These are phyloP conservation scores for Curvularia verruculosa DNA, from an alignment of 2,329 filamentous ascomycete species.

Conservation along the genomic window DNA sequence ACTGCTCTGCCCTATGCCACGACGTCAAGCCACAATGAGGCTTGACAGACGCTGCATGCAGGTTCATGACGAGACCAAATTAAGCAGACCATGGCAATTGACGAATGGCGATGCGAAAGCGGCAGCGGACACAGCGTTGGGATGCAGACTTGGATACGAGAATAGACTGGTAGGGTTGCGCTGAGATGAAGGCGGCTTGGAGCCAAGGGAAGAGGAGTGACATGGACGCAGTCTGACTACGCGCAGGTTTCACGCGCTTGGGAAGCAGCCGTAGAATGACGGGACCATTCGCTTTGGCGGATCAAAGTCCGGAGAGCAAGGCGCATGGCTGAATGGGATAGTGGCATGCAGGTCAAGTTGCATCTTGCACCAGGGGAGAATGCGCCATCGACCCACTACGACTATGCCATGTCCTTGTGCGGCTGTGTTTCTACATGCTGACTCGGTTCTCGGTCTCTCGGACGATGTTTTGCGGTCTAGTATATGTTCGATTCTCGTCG, in stretches of 20 bases:
- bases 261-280: neutral
- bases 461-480: neutral
- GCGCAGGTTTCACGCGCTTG: neutral
- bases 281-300: neutral
- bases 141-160: conserved; percentile 14
- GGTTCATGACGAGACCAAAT: conserved; percentile 7
- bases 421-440: neutral
- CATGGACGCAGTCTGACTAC: neutral
- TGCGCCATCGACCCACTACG: conserved; percentile 18
- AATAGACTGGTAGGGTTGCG: conserved; percentile 17
- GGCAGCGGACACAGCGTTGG: conserved; percentile 16
- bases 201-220: neutral
- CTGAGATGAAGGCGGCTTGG: conserved; percentile 1
- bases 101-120: conserved; percentile 18
- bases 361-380: conserved; percentile 10
- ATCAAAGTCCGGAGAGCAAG: neutral
- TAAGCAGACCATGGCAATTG: conserved; percentile 10
- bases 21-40: conserved; percentile 18
- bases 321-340: neutral
- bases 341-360: conserved; percentile 13
- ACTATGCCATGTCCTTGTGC: neutral
- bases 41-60: conserved; percentile 5
- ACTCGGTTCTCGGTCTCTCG: neutral
- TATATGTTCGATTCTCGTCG: neutral
- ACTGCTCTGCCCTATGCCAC: conserved; percentile 6